Evolutionary conservation across 441 rosid genomes (phyloP).

Genomic region (Kokia cookei): DNA sequence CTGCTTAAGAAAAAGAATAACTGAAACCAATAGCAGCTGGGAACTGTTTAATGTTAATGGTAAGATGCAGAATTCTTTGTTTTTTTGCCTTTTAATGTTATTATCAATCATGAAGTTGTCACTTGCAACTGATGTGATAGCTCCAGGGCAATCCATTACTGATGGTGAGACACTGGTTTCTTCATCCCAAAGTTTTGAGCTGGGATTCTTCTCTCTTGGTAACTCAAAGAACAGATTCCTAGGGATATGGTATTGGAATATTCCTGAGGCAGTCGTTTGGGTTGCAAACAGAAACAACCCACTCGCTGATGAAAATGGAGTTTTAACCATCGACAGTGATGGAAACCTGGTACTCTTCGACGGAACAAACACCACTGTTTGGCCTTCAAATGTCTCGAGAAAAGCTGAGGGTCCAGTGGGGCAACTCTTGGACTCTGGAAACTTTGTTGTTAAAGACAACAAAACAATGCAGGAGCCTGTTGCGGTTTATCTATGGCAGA

Average conservation of each 20-base stretch:
- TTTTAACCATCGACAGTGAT: neutral
- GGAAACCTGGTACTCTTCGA: neutral
- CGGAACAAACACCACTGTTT: neutral
- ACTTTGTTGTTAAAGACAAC: neutral
- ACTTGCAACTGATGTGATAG: constrained; percentile 6
- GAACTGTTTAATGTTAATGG: too few species aligned
- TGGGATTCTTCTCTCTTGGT: constrained; percentile 30
- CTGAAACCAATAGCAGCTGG: too few species aligned
- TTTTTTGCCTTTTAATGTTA: neutral
- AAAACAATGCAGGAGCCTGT: neutral
- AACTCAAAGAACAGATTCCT: constrained; percentile 19
- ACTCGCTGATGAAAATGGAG: constrained; percentile 12
- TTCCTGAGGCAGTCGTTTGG: constrained; percentile 1
- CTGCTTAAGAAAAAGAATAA: too few species aligned
- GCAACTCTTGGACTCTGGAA: neutral
- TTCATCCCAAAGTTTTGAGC: constrained; percentile 13
- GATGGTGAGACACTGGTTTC: constrained; percentile 23
- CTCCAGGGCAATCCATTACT: constrained; percentile 2
- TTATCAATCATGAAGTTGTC: neutral
- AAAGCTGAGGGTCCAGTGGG: neutral
- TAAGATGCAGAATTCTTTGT: neutral
- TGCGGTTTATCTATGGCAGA: neutral
- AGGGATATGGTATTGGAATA: constrained; percentile 24
- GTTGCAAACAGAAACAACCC: constrained; percentile 8
- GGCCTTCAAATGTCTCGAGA: neutral